Percentiles rank a stretch among this genome's conserved stretches.
These are phyloP conservation scores for Pleurotus pulmonarius DNA, from an alignment of 768 basidiomycete species.

Conservation along the genomic window DNA sequence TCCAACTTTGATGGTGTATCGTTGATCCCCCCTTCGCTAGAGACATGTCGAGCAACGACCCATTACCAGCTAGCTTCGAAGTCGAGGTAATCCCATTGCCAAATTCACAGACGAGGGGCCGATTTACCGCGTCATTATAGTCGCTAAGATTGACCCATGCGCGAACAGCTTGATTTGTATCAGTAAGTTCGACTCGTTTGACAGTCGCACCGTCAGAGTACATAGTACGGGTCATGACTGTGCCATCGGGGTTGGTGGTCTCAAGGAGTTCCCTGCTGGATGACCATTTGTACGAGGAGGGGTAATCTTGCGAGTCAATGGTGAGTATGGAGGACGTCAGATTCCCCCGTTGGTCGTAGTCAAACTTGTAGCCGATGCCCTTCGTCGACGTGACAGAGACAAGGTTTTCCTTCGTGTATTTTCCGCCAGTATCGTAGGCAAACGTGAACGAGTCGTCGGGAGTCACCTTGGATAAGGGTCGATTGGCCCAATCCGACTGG, in stretches of 20 bases:
- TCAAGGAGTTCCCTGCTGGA: slow-evolving; percentile 1
- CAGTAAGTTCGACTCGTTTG: neutral
- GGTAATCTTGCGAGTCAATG: neutral
- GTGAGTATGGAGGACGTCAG: neutral
- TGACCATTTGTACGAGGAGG: slow-evolving; percentile 1
- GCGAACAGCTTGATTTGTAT: neutral
- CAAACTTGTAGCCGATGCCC: neutral
- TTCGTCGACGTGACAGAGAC: neutral
- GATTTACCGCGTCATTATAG: slow-evolving; percentile 9
- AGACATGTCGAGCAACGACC: slow-evolving; percentile 3
- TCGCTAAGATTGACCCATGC: slow-evolving; percentile 4
- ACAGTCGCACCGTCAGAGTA: neutral
- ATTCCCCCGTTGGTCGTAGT: slow-evolving; percentile 3
- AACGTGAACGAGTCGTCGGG: neutral
- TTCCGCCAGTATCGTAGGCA: neutral
- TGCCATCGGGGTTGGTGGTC: slow-evolving; percentile 1
- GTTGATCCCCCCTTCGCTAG: neutral
- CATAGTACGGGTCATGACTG: neutral
- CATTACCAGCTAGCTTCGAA: slow-evolving; percentile 6
- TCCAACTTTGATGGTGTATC: slow-evolving; percentile 10
- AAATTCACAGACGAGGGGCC: slow-evolving; percentile 9
- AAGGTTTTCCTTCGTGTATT: neutral
- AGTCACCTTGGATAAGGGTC: neutral
- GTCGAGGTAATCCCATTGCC: slow-evolving; percentile 10
- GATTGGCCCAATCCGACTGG: neutral